Base-by-base conservation (phyloP, 2,329 filamentous ascomycete species). In the Fusarium liriodendri region DNA sequence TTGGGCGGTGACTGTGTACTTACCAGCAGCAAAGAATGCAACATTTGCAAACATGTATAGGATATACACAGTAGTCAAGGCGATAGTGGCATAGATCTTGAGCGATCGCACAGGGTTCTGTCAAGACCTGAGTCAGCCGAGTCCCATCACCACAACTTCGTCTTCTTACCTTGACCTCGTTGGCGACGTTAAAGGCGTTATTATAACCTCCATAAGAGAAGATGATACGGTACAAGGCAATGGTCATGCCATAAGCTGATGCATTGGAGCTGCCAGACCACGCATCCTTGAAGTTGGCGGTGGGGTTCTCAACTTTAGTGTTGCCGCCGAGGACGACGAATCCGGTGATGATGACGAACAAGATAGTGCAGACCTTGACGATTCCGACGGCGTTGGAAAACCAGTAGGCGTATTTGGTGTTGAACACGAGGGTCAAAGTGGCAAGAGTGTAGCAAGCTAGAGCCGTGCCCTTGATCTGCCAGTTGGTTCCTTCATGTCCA, bases 401-500 rank as follows among this genome's bases (percentile, higher is more conserved):
- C 75, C 85, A 85, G 18, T 90, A 85, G 0, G 89, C 90, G 73
- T 86, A 89, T 66, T 86, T 87, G 50, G 90, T 92, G 72, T 89
- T 86, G 37, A 87, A 58, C 9, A 58, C 85, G 4, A 88, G 70
- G 63, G 84, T 83, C 16, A 58, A 22, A 9, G 55, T 58, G 13
- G 90, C 89, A 0, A 90, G 77, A 0, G 88, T 91, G 76, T 92
- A 93, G 1, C 86, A 88, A 1, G 89, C 90, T 33, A 93, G 81
- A 0, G 91, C 92, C 6, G 93, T 87, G 2, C 91, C 92, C 77
- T 93, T 93, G 59, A 88, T 79, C 76, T 93, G 84, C 92, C 91
- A 93, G 16, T 84, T 82, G 0, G 87, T 86, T 0, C 89, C 87
- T 0, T 80, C 81, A 3, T 83, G 79, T 1, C 85, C 87, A 1